These are phyloP conservation scores for Penicillium sp. DNA, from an alignment of 2,329 filamentous ascomycete species.

Conservation along the genomic window DNA sequence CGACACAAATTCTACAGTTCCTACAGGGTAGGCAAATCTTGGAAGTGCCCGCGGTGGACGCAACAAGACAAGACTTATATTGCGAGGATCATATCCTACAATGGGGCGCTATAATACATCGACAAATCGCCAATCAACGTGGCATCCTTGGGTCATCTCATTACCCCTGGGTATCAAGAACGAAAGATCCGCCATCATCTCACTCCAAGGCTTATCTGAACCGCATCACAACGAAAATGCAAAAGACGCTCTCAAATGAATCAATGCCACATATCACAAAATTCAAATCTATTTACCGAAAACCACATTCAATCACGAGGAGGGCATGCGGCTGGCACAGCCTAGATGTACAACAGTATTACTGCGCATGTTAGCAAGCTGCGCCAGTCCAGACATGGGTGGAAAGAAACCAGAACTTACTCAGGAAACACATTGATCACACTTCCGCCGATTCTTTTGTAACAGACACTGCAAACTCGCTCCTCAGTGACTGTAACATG, in stretches of 20 bases:
- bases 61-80: background rate
- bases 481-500: conserved; percentile 87
- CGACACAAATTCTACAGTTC: background rate
- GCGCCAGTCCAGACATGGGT: background rate
- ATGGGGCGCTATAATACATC: background rate
- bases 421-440: conserved; percentile 90
- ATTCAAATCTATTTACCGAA: conserved; percentile 25
- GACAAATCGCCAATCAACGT: conserved; percentile 14
- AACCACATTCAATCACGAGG: conserved; percentile 27
- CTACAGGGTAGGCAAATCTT: background rate
- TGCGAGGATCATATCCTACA: background rate
- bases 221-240: conserved; percentile 15
- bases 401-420: conserved; percentile 52
- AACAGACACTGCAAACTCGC: conserved; percentile 86
- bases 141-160: conserved; percentile 29
- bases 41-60: background rate
- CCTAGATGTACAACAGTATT: conserved; percentile 77
- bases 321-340: conserved; percentile 61
- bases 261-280: conserved; percentile 23
- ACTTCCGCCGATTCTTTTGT: conserved; percentile 88
- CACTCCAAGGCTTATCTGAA: conserved; percentile 20
- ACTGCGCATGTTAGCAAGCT: conserved; percentile 36
- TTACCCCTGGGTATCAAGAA: conserved; percentile 45
- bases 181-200: conserved; percentile 30
- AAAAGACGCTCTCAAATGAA: conserved; percentile 6